A percentile compares a stretch with the other conserved stretches of the same genome.
Conservation (phyloP, 139 green algal species). For the Eudorina sp. region DNA sequence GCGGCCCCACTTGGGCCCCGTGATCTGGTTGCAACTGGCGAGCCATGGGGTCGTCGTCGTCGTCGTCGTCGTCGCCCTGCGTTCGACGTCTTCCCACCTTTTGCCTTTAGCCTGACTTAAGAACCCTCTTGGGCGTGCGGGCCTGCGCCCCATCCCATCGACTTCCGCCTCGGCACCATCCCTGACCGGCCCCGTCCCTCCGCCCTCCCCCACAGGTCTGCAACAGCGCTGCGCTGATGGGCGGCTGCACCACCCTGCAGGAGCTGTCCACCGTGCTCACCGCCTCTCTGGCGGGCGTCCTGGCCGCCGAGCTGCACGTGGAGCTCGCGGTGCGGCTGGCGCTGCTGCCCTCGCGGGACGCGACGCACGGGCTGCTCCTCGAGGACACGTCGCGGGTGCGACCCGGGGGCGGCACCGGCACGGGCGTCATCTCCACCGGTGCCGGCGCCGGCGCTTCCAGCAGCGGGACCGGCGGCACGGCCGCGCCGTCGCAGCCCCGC, state of each 20-base stretch:
- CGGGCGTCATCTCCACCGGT: too few species aligned
- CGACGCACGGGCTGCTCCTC: background rate
- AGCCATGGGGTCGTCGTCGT: too few species aligned
- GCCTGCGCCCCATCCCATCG: background rate
- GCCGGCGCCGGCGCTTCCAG: too few species aligned
- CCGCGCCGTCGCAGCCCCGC: background rate
- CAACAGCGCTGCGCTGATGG: background rate
- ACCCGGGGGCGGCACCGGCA: background rate
- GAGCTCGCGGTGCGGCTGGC: background rate
- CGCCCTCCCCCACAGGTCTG: background rate
- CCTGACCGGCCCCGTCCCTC: background rate
- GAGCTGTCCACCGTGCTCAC: conserved; percentile 15
- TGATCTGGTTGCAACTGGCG: too few species aligned
- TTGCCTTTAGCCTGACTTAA: too few species aligned
- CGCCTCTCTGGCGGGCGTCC: background rate
- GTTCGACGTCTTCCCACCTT: too few species aligned
- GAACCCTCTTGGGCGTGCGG: too few species aligned
- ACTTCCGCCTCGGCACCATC: background rate
- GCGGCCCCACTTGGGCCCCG: too few species aligned
- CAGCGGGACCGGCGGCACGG: background rate
- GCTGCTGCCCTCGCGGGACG: background rate
- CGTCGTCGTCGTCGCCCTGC: too few species aligned
- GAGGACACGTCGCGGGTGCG: background rate
- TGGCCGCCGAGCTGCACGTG: background rate
- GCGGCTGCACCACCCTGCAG: background rate